A percentile compares a stretch with the other conserved stretches of the same genome.
phyloP scores from a whole-genome alignment of 2,329 filamentous ascomycete species.

The Paracoccidioides brasiliensis region DNA sequence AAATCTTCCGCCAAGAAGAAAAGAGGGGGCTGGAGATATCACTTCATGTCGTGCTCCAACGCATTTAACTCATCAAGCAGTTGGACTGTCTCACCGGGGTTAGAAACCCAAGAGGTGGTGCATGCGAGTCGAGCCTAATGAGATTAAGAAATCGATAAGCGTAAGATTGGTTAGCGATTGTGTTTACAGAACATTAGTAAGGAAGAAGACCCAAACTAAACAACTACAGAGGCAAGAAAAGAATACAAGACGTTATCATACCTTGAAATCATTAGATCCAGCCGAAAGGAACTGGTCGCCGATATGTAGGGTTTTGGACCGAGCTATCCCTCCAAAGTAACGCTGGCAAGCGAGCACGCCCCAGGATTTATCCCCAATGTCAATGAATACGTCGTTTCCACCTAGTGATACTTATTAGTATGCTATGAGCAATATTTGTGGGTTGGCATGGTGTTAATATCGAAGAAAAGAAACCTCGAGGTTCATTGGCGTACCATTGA shows the following conservation, averaged over 20 bases:
- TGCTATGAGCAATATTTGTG: not conserved
- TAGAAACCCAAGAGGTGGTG: conserved; percentile 95
- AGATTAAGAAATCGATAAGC: conserved; percentile 11
- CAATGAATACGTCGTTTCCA: conserved; percentile 93
- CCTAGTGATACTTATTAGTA: conserved; percentile 30
- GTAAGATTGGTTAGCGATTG: not conserved
- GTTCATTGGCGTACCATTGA: conserved; percentile 51
- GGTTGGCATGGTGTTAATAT: not conserved
- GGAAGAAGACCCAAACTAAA: not conserved
- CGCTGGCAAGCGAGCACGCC: conserved; percentile 85
- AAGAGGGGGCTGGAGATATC: not conserved
- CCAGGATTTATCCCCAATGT: conserved; percentile 97
- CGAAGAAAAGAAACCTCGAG: not conserved
- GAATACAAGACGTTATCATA: conserved; percentile 11
- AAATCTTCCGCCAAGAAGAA: not conserved
- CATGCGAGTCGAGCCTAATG: conserved; percentile 63
- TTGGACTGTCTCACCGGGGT: conserved; percentile 76
- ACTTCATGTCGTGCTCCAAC: conserved; percentile 23
- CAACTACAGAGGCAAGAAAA: conserved; percentile 1
- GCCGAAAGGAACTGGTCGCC: conserved; percentile 93
- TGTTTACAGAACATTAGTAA: not conserved
- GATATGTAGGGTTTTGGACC: conserved; percentile 76
- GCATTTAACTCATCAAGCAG: conserved; percentile 69
- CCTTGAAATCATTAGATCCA: conserved; percentile 94
- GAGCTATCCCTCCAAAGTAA: conserved; percentile 67